These are phyloP conservation scores for Starmerella etchellsii DNA, from an alignment of 805 yeast species.

Conservation along the genomic window DNA sequence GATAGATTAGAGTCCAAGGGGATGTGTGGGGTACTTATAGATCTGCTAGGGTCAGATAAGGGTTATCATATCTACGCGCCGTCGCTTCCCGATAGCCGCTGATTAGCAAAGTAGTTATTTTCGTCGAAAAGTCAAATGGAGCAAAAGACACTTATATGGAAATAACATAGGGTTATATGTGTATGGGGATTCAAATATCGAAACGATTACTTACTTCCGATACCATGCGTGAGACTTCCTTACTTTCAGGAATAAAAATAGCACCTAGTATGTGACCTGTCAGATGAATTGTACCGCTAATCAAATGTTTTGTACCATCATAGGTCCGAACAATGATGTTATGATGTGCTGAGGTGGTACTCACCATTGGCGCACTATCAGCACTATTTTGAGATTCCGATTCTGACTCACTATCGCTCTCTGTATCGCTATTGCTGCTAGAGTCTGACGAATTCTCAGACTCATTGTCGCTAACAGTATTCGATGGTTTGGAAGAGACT, in stretches of 20 bases:
- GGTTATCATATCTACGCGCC: too few relatives aligned
- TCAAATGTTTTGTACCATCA: slow-evolving; percentile 8
- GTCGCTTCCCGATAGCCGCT: too few relatives aligned
- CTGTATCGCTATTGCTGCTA: not conserved
- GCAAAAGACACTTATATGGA: too few relatives aligned
- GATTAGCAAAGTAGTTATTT: too few relatives aligned
- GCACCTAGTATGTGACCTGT: slow-evolving; percentile 4
- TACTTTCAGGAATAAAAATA: not conserved
- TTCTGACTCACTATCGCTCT: slow-evolving; percentile 1
- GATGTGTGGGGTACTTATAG: too few relatives aligned
- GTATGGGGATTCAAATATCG: not conserved
- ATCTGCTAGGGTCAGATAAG: too few relatives aligned
- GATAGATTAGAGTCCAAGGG: too few relatives aligned
- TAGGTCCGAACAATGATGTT: slow-evolving; percentile 4
- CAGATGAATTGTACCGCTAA: slow-evolving; percentile 8
- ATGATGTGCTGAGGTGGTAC: slow-evolving; percentile 3
- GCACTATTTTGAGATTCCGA: not conserved
- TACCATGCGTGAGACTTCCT: not conserved
- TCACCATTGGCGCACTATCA: not conserved
- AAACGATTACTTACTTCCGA: not conserved
- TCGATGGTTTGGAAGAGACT: not conserved
- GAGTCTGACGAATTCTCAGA: not conserved
- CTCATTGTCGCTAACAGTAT: not conserved
- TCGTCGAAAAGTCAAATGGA: too few relatives aligned
- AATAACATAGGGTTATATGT: too few relatives aligned